Evolutionary conservation across 768 basidiomycete species (phyloP), one percentile per base, ranked within the genome.

Genomic region (Glaciozyma antarctica): DNA sequence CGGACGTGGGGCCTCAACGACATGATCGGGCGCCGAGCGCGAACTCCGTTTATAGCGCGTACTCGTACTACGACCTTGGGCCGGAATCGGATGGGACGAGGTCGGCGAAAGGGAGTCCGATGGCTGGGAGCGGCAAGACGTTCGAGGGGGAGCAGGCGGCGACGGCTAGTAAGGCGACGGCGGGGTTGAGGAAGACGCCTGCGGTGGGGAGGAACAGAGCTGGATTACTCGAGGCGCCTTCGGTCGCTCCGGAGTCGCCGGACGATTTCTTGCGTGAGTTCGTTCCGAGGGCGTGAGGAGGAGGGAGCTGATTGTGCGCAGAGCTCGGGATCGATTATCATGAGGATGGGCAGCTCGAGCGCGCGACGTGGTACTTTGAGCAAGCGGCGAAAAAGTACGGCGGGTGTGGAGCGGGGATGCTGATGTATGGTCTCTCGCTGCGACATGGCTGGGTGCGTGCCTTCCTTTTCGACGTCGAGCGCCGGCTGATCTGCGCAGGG

Each of bases 401-500:
- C 2, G 91, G 89, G 2, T 90, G 87, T 73, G 86, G 86, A 2
- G 84, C 89, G 6, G 91, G 91, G 22, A 92, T 91, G 89, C 77
- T 93, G 65, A 90, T 94, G 88, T 92, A 87, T 82, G 91, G 65
- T 0, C 78, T 94, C 49, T 80, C 88, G 38, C 78, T 91, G 72
- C 80, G 90, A 59, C 88, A 90, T 75, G 90, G 90, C 2, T 94
- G 91, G 90, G 91, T 90, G 4, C 84, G 85, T 69, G 49, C 16
- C 21, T 8, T 34, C 24, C 44, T 44, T 10, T 6, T 21, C 13
- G 15, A 7, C 45, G 7, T 47, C 45, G 45, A 16, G 10, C 12
- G 47, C 13, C 0, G 5, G 21, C 48, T 44, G 24, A n/a, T 12
- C n/a, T 32, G 10, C 22, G 13, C 61, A 72, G 72, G 72, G 72